A percentile compares a stretch with the other conserved stretches of the same genome.
phyloP scores from a whole-genome alignment of 805 yeast genomes.

The Grigorovia yakushimaensis region DNA sequence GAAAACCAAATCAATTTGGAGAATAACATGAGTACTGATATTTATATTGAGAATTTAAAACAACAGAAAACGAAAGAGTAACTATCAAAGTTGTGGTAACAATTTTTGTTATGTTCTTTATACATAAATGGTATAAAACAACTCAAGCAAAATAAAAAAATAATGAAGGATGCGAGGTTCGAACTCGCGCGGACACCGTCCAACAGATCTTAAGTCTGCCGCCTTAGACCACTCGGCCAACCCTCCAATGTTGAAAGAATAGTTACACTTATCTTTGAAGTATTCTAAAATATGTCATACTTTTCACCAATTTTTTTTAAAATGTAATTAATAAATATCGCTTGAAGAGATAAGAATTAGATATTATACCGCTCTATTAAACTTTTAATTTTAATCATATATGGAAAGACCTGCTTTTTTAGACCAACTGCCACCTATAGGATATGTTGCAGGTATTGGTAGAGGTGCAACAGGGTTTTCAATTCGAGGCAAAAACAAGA shows the following conservation, averaged over 20 bases:
- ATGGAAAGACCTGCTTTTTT: constrained; percentile 56
- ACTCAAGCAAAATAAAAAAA: constrained; percentile 9
- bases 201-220: constrained; percentile 36
- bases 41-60: no score
- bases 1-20: no score
- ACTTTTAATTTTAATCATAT: no score
- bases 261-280: neutral
- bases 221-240: constrained; percentile 38
- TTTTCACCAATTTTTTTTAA: no score
- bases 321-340: neutral
- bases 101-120: no score
- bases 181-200: constrained; percentile 35
- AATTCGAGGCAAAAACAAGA: constrained; percentile 55
- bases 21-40: no score
- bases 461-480: constrained; percentile 93
- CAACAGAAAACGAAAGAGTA: no score
- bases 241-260: constrained; percentile 20
- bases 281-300: no score
- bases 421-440: constrained; percentile 79
- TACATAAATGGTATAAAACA: no score
- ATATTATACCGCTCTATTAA: neutral
- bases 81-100: neutral
- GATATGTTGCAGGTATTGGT: constrained; percentile 87
- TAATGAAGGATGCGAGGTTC: constrained; percentile 33
- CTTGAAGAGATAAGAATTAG: neutral